Evolutionary conservation across 306 rosid species (phyloP).

Genomic region (Macrotyloma uniflorum): DNA sequence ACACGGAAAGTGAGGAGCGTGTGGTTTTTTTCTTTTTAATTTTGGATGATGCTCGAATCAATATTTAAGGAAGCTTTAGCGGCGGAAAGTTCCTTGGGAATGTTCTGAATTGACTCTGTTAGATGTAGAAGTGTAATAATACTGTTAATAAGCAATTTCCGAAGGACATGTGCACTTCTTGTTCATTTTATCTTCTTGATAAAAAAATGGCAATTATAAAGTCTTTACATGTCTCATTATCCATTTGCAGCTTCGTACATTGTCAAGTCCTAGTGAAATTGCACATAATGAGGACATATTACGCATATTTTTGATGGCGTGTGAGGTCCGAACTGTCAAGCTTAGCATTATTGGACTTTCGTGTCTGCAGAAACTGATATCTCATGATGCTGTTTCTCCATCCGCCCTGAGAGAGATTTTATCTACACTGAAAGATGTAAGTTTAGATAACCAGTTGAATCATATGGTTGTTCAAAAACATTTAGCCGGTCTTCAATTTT

Average conservation of each 20-base stretch:
- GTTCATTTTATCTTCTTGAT: background rate
- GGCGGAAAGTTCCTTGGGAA: background rate
- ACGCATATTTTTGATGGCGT: conserved; percentile 87
- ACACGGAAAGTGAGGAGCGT: conserved; percentile 8
- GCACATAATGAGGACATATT: conserved; percentile 89
- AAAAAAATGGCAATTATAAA: background rate
- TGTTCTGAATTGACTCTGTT: conserved; percentile 20
- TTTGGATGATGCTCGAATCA: conserved; percentile 33
- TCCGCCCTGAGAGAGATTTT: conserved; percentile 81
- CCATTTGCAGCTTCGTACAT: conserved; percentile 80
- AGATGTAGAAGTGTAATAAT: background rate
- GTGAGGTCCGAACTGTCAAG: conserved; percentile 84
- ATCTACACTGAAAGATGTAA: conserved; percentile 86
- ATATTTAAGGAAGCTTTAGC: background rate
- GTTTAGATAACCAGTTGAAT: conserved; percentile 38
- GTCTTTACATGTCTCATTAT: conserved; percentile 36
- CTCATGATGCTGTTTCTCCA: conserved; percentile 88
- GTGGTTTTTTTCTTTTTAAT: background rate
- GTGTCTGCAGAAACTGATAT: conserved; percentile 87
- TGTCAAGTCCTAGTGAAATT: conserved; percentile 87
- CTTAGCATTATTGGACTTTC: conserved; percentile 94
- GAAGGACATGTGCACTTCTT: background rate
- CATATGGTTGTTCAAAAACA: background rate
- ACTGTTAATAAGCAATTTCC: background rate
- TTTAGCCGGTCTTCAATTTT: conserved; percentile 12